A percentile compares a stretch with the other conserved stretches of the same genome.
phyloP scores from a whole-genome alignment of 164 flowering plant species.

The Malania oleifera region DNA sequence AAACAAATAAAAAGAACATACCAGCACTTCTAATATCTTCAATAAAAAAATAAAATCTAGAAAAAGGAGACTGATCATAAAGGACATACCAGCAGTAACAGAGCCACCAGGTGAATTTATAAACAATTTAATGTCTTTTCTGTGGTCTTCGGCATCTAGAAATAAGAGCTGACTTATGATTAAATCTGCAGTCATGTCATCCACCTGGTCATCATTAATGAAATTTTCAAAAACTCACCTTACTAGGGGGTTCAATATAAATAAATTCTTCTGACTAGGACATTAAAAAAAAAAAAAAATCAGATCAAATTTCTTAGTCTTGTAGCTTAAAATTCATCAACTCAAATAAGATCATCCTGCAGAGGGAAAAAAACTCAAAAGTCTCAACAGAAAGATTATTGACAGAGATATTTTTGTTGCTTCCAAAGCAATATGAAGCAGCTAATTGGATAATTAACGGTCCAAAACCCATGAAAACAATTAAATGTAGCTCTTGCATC shows the following conservation, averaged over 20 bases:
- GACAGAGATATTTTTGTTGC: not conserved
- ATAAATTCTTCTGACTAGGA: not conserved
- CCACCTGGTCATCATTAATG: slow-evolving; percentile 52
- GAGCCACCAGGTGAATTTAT: slow-evolving; percentile 96
- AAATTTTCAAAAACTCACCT: not conserved
- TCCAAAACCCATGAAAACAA: no score
- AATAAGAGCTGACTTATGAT: slow-evolving; percentile 76
- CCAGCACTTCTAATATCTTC: no score
- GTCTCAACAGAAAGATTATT: not conserved
- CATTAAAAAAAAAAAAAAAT: not conserved
- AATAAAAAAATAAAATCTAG: no score
- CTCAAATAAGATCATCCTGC: not conserved
- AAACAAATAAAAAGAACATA: no score
- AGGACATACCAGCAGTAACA: slow-evolving; percentile 65
- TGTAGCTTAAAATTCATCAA: not conserved
- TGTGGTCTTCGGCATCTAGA: slow-evolving; percentile 82
- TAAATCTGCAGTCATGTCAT: slow-evolving; percentile 73
- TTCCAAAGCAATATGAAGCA: not conserved
- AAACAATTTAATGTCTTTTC: slow-evolving; percentile 73
- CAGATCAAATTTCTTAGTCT: not conserved
- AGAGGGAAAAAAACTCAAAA: not conserved
- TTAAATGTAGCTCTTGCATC: no score
- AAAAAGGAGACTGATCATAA: not conserved
- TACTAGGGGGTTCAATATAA: not conserved
- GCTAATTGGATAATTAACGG: no score